These are phyloP conservation scores for Eucalyptus melliodora DNA, from an alignment of 345 rosid genomes.

Conservation along the genomic window DNA sequence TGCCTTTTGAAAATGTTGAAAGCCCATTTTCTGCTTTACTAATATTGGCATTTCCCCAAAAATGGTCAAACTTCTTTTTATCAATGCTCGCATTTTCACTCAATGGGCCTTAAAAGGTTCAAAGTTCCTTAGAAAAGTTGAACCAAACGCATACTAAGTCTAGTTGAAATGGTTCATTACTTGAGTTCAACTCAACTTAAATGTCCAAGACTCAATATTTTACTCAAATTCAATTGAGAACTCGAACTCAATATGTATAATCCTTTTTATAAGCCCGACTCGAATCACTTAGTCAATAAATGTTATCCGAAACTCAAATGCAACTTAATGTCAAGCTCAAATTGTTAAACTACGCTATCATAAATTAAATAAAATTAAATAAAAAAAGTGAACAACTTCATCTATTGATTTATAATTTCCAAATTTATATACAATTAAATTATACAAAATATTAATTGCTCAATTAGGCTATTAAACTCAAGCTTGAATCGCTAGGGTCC, in stretches of 20 bases:
- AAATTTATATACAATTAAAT: fast-evolving
- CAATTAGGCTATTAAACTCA: neutral
- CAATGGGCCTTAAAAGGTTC: neutral
- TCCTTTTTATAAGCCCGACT: neutral
- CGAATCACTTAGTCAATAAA: neutral
- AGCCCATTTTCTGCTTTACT: neutral
- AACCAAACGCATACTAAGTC: fast-evolving
- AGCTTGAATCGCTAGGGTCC: neutral
- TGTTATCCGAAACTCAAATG: neutral
- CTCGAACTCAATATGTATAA: neutral
- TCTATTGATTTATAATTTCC: neutral
- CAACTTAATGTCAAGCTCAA: neutral
- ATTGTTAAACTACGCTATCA: neutral
- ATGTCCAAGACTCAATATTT: neutral
- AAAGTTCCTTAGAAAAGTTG: too few relatives aligned
- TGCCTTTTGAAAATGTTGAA: fast-evolving
- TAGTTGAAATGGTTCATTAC: neutral
- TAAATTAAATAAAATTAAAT: fast-evolving
- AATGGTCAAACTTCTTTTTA: too few relatives aligned
- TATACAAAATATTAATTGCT: neutral
- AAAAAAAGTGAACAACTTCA: neutral
- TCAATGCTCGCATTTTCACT: neutral
- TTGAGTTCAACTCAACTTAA: neutral
- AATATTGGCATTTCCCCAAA: neutral
- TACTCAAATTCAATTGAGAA: neutral